Evolutionary conservation across 192 early-diverging fungal genomes (phyloP).

Genomic region (Thoreauomyces humboldtii): DNA sequence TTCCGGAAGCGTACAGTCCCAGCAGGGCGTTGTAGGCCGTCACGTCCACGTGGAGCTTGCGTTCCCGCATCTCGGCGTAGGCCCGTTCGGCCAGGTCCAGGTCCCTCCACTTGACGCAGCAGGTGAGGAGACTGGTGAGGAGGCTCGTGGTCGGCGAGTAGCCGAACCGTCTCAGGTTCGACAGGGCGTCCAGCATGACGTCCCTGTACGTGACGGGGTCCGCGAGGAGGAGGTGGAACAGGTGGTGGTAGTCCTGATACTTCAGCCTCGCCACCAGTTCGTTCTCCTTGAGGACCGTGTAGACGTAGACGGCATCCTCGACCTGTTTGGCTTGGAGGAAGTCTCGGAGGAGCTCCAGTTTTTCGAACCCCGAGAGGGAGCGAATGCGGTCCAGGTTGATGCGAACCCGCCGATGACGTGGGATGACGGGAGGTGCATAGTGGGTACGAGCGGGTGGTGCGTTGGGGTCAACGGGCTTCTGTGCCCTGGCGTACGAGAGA

Average conservation of each 20-base stretch:
- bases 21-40: constrained; percentile 16
- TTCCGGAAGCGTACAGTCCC: constrained; percentile 6
- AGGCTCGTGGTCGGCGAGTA: constrained; percentile 12
- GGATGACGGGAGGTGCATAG: background rate
- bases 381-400: constrained; percentile 29
- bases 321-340: constrained; percentile 21
- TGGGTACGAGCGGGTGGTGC: background rate
- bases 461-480: no score
- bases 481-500: no score
- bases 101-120: constrained; percentile 21
- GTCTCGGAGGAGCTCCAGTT: constrained; percentile 31
- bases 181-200: constrained; percentile 8
- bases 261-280: constrained; percentile 24
- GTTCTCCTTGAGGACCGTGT: constrained; percentile 28
- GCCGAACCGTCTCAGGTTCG: constrained; percentile 12
- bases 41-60: background rate
- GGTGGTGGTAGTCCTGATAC: constrained; percentile 31
- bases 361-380: constrained; percentile 30
- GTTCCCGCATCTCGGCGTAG: constrained; percentile 16
- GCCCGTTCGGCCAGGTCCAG: constrained; percentile 12
- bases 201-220: constrained; percentile 14
- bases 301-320: constrained; percentile 32
- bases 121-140: constrained; percentile 1
- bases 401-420: background rate
- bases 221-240: constrained; percentile 27